Evolutionary conservation across 129 eudicot genomes (phyloP), one percentile per base, ranked within the genome.

Genomic region (Lactuca saligna): DNA sequence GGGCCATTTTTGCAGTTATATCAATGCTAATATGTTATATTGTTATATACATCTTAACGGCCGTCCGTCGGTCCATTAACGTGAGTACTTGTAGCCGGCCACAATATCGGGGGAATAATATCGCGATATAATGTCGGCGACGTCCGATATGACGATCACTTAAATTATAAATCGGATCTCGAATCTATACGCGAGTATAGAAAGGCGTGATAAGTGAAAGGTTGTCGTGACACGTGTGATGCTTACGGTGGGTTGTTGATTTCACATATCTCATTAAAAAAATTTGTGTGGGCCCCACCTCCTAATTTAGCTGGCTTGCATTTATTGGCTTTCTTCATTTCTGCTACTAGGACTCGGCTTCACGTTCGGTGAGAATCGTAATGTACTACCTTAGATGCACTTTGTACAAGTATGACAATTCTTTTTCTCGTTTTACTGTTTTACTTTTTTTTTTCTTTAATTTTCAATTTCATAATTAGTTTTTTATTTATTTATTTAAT

Each of bases 91-190:
- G 12, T 41, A 17, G 74, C 62, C 33, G 78, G 70, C 69, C 31
- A 59, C 50, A 50, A 57, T 67, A 48, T 58, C 55, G 69, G 37
- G 39, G 35, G 16, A 33, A 48, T 34, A 4, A 17, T 78, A 55
- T 80, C 68, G 69, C 77, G 85, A 84, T 79, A 84, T 63, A 74
- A 74, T 81, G 83, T 84, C 86, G 86, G 86, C 72, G 77, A 46
- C 35, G 32, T 11, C 16, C 53, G 70, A 51, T 41, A 73, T 54
- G 75, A 29, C 12, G 65, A 77, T 63, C 48, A 33, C 32, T 54
- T 32, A 54, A 53, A 66, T 56, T 31, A 61, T 32, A 41, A 53
- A 66, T 56, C 9, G 59, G 66, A 61, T 44, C 57, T 37, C 60
- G 56, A 61, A 76, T 61, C 55, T n/a, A 3, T 39, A 61, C 33